Percentiles rank a stretch among this genome's conserved stretches.
Conservation (phyloP, 2,329 filamentous ascomycete genomes). For the Paracoccidioides lutzii region DNA sequence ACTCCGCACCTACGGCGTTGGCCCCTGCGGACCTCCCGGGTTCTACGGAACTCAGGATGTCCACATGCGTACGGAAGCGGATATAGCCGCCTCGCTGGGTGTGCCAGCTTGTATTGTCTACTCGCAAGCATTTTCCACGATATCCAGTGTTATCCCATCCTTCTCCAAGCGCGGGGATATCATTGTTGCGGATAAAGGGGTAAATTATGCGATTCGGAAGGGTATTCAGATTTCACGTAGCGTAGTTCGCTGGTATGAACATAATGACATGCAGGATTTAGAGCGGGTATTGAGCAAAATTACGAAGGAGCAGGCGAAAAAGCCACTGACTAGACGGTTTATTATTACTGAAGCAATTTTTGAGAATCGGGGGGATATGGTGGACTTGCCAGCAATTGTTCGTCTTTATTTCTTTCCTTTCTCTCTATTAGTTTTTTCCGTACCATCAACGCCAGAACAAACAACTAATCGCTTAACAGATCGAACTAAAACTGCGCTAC, state of each 20-base stretch:
- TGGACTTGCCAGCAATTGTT: conserved; percentile 74
- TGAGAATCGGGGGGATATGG: conserved; percentile 75
- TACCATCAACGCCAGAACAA: too few species aligned
- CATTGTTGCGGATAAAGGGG: conserved; percentile 85
- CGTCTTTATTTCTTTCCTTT: conserved; percentile 18
- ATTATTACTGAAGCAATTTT: conserved; percentile 94
- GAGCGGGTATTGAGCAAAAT: conserved; percentile 75
- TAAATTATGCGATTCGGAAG: conserved; percentile 89
- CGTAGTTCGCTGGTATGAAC: conserved; percentile 84
- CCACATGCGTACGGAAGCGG: conserved; percentile 90
- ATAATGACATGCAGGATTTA: conserved; percentile 90
- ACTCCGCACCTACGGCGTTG: conserved; percentile 87
- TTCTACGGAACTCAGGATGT: conserved; percentile 99
- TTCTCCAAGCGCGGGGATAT: conserved; percentile 97
- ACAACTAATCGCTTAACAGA: conserved; percentile 30
- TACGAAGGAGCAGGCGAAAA: conserved; percentile 74
- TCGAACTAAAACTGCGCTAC: conserved; percentile 89
- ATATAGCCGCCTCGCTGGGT: conserved; percentile 81
- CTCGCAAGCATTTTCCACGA: conserved; percentile 89
- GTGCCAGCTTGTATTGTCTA: conserved; percentile 87
- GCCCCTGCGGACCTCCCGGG: conserved; percentile 88
- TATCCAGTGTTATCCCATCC: conserved; percentile 89
- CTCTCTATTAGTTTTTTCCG: background rate
- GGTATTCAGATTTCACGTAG: conserved; percentile 87
- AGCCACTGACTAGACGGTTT: conserved; percentile 81